Percentiles rank a stretch among this genome's conserved stretches.
Conservation (phyloP, 768 basidiomycete species). For the Boletus pseudopeckii region DNA sequence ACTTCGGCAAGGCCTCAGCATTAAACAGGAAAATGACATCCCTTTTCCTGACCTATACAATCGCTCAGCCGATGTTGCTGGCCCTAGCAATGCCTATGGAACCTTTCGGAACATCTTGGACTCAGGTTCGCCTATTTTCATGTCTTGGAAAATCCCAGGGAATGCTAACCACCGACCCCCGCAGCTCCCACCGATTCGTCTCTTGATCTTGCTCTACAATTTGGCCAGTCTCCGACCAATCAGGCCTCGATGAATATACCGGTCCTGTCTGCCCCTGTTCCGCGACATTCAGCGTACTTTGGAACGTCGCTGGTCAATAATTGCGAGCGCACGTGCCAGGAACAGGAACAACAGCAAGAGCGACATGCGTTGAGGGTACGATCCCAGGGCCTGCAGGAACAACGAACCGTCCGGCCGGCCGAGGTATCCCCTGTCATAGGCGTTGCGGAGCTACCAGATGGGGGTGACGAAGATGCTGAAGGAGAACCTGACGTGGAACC, state of each 20-base stretch:
- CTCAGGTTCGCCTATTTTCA: conserved; percentile 25
- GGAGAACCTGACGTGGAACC: conserved; percentile 31
- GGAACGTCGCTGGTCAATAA: conserved; percentile 28
- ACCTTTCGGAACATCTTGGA: conserved; percentile 23
- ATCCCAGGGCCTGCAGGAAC: conserved; percentile 33
- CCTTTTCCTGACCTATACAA: conserved; percentile 26
- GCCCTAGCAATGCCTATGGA: conserved; percentile 22
- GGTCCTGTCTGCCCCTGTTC: conserved; percentile 31
- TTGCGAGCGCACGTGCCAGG: conserved; percentile 38
- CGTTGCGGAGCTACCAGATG: conserved; percentile 28
- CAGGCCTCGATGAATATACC: conserved; percentile 23
- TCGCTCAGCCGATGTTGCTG: conserved; percentile 22
- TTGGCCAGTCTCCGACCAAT: conserved; percentile 16
- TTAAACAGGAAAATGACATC: conserved; percentile 31
- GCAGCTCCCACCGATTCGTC: conserved; percentile 22
- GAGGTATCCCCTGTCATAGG: conserved; percentile 33
- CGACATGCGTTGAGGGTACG: conserved; percentile 29
- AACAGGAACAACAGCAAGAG: conserved; percentile 36
- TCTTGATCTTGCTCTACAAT: conserved; percentile 27
- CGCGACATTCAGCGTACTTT: conserved; percentile 33
- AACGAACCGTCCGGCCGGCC: conserved; percentile 32
- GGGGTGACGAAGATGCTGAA: conserved; percentile 36
- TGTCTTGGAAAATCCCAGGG: background rate
- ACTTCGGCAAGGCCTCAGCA: conserved; percentile 17
- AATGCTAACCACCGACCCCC: conserved; percentile 2